Conservation (phyloP, 2,329 filamentous ascomycete species). For the Aspergillus aculeatus region DNA sequence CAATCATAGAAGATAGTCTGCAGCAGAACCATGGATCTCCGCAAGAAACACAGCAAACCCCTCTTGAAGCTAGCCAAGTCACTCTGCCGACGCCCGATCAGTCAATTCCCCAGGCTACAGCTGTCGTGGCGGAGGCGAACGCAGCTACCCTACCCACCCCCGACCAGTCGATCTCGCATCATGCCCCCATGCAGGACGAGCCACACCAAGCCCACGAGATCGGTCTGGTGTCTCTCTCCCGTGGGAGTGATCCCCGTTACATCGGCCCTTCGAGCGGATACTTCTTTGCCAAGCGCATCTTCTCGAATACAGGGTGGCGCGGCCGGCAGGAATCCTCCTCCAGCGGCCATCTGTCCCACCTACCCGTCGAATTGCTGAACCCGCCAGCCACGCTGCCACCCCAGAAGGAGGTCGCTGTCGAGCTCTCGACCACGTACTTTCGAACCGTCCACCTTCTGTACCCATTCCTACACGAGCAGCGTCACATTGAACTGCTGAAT, state of each 20-base stretch:
- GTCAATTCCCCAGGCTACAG: neutral
- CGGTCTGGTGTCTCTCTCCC: constrained; percentile 52
- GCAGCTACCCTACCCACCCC: neutral
- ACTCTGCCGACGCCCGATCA: neutral
- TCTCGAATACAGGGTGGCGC: constrained; percentile 39
- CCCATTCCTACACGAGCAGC: constrained; percentile 50
- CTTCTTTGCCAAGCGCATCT: constrained; percentile 52
- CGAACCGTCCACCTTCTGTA: constrained; percentile 50
- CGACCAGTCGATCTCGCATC: neutral
- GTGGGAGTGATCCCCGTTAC: constrained; percentile 50
- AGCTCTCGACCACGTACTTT: constrained; percentile 51
- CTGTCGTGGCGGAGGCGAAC: neutral
- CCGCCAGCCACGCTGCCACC: constrained; percentile 29
- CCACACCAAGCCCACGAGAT: constrained; percentile 49
- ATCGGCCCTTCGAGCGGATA: constrained; percentile 58
- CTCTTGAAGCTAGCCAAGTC: neutral
- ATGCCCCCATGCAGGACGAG: neutral
- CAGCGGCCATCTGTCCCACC: constrained; percentile 12
- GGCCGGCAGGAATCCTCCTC: constrained; percentile 8
- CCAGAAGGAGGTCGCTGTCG: constrained; percentile 39
- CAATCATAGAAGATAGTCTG: neutral
- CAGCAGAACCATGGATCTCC: neutral
- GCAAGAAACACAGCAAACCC: neutral
- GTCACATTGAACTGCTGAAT: constrained; percentile 39
- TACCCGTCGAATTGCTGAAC: constrained; percentile 30